Percentiles rank a stretch among this genome's conserved stretches.
These are phyloP conservation scores for Pseudocohnilembus persalinus DNA, from an alignment of 169 alveolate genomes.

Conservation along the genomic window DNA sequence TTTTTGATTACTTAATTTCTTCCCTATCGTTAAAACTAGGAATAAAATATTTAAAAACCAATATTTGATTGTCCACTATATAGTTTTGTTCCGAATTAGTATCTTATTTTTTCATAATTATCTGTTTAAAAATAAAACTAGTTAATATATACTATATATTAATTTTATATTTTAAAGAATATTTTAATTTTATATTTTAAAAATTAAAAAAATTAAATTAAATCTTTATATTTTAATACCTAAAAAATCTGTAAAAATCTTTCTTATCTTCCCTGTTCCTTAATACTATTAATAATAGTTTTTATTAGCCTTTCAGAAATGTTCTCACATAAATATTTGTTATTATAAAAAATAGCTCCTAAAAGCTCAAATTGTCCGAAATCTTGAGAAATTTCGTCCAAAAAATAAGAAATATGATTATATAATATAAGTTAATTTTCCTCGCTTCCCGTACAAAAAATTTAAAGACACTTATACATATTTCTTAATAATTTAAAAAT, in stretches of 20 bases:
- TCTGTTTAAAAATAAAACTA: too few species aligned
- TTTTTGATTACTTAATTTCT: not conserved
- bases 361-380: conserved; percentile 33
- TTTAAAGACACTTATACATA: conserved; percentile 19
- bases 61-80: not conserved
- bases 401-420: conserved; percentile 26
- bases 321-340: conserved; percentile 36
- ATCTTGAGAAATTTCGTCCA: conserved; percentile 37
- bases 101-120: not conserved
- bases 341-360: conserved; percentile 31
- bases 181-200: too few species aligned
- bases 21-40: not conserved
- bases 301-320: conserved; percentile 12
- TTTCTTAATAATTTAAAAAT: conserved; percentile 20
- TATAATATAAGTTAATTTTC: conserved; percentile 27
- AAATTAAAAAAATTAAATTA: too few species aligned
- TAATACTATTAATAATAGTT: not conserved
- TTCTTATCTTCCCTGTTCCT: conserved; percentile 26
- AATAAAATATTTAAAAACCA: not conserved
- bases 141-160: too few species aligned
- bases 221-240: not conserved
- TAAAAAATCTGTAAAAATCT: conserved; percentile 35
- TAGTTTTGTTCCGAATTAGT: not conserved
- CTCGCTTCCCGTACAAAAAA: conserved; percentile 25
- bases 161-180: too few species aligned